Conservation (phyloP, 441 rosid genomes). For the Raphanus hybrid region DNA sequence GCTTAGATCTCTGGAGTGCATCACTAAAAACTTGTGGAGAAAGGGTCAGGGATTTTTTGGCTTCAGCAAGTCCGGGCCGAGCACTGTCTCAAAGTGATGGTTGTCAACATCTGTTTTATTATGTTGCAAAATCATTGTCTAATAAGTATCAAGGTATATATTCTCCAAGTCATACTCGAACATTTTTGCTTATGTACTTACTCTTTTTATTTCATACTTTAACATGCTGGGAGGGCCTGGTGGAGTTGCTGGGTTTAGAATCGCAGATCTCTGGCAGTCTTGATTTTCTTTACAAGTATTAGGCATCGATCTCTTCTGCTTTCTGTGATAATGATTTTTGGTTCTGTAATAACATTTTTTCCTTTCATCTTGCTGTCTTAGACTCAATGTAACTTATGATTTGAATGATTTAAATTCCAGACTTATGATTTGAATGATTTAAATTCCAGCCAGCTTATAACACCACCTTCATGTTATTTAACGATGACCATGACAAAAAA, state of each 20-base stretch:
- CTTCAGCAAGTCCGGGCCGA: conserved; percentile 90
- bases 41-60: conserved; percentile 88
- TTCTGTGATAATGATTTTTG: not conserved
- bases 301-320: conserved; percentile 3
- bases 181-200: not conserved
- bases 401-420: too few species aligned
- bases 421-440: too few species aligned
- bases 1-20: conserved; percentile 82
- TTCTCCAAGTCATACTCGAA: conserved; percentile 14
- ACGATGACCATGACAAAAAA: too few species aligned
- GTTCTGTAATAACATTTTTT: not conserved
- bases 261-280: conserved; percentile 56
- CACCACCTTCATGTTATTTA: too few species aligned
- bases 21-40: conserved; percentile 88
- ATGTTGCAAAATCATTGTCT: conserved; percentile 89
- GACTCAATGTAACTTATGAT: too few species aligned
- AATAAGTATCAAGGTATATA: conserved; percentile 71
- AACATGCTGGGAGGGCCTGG: conserved; percentile 82
- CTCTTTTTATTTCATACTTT: conserved; percentile 11
- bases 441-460: too few species aligned
- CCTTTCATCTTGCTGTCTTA: too few species aligned
- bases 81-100: conserved; percentile 66
- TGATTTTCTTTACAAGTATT: conserved; percentile 60
- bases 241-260: conserved; percentile 83
- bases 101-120: conserved; percentile 84